A percentile compares a stretch with the other conserved stretches of the same genome.
Conservation (phyloP, 2,329 filamentous ascomycete genomes). For the Aspergillus aculeatus region DNA sequence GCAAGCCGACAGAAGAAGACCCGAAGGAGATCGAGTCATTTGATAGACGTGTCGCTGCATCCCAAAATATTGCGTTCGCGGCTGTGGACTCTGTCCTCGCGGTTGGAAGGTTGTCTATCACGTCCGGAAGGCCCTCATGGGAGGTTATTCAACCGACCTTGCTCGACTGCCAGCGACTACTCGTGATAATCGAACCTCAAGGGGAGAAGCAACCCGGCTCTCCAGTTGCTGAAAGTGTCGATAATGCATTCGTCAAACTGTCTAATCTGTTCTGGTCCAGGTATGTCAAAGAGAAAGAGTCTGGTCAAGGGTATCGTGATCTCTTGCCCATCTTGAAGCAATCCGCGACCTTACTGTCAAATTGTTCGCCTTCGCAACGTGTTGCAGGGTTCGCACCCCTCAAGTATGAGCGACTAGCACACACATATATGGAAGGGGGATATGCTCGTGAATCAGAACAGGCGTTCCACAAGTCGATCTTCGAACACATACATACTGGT, state of each 20-base stretch:
- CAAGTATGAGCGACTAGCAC: constrained; percentile 47
- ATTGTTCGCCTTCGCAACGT: constrained; percentile 35
- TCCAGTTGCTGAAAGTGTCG: constrained; percentile 22
- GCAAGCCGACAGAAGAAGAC: constrained; percentile 27
- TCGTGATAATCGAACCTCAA: constrained; percentile 28
- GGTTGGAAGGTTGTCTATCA: constrained; percentile 40
- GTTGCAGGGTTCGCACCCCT: constrained; percentile 40
- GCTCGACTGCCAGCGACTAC: constrained; percentile 38
- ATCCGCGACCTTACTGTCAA: constrained; percentile 40
- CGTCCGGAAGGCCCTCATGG: constrained; percentile 40
- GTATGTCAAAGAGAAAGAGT: constrained; percentile 45
- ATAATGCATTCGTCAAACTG: constrained; percentile 37
- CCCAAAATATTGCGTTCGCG: constrained; percentile 39
- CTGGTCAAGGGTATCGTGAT: constrained; percentile 31
- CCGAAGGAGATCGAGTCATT: constrained; percentile 32
- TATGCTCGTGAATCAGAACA: constrained; percentile 36
- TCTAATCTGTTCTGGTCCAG: constrained; percentile 51
- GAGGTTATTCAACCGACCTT: constrained; percentile 37
- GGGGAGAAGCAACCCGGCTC: constrained; percentile 15
- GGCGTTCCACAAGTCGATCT: constrained; percentile 42
- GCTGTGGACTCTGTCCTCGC: constrained; percentile 43
- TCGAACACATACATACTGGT: constrained; percentile 41
- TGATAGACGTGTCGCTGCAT: constrained; percentile 30
- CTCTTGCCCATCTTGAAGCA: constrained; percentile 42
- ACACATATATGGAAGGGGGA: constrained; percentile 41